phyloP scores from a whole-genome alignment of 345 rosid species.

The Gossypium longicalyx region DNA sequence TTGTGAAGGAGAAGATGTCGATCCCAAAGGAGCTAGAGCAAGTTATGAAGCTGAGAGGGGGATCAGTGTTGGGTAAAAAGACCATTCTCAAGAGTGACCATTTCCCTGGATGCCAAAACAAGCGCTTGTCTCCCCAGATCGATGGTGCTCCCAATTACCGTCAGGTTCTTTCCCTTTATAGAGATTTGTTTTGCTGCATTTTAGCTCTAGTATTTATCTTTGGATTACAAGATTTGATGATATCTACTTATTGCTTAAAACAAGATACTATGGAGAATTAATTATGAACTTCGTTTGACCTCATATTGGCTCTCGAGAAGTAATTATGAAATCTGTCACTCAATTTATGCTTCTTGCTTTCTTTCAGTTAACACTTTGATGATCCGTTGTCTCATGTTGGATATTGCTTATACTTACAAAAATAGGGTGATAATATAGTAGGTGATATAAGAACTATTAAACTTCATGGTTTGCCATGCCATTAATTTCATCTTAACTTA shows the following conservation, averaged over 20 bases:
- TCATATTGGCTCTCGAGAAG: not conserved
- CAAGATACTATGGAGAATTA: not conserved
- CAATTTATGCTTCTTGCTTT: not conserved
- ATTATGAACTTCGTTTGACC: not conserved
- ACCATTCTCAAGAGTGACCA: conserved; percentile 98
- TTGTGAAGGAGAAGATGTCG: conserved; percentile 44
- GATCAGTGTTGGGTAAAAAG: conserved; percentile 92
- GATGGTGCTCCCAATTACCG: conserved; percentile 99
- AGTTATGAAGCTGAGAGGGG: conserved; percentile 91
- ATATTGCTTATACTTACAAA: not conserved
- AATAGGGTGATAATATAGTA: not conserved
- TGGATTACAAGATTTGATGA: not conserved
- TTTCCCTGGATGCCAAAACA: conserved; percentile 97
- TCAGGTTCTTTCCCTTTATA: conserved; percentile 47
- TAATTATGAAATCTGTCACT: not conserved
- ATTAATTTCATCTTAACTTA: conserved; percentile 1
- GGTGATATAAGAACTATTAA: not conserved
- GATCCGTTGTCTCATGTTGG: not conserved
- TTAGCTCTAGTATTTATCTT: not conserved
- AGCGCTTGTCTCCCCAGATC: conserved; percentile 85
- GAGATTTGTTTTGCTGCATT: not conserved
- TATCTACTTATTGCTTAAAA: not conserved
- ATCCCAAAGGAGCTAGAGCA: conserved; percentile 78
- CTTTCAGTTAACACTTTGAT: not conserved
- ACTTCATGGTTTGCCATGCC: not conserved